Conservation (phyloP, 2,329 filamentous ascomycete genomes). For the Venturia effusa region DNA sequence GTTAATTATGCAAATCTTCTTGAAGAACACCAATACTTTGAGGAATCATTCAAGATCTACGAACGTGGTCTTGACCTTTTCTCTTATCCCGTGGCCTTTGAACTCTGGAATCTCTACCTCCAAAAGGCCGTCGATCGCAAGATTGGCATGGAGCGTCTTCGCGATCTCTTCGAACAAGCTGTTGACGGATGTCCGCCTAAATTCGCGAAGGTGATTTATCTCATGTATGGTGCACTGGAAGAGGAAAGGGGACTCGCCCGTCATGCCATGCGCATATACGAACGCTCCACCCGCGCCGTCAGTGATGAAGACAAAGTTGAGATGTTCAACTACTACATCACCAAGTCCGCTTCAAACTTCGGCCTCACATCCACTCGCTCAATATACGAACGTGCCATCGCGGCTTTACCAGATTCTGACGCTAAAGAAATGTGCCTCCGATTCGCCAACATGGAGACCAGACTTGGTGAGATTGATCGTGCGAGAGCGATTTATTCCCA, state of each 20-base stretch:
- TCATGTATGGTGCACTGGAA: conserved; percentile 97
- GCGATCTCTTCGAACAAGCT: conserved; percentile 94
- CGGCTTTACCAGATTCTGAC: conserved; percentile 83
- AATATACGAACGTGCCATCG: conserved; percentile 94
- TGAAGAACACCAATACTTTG: conserved; percentile 89
- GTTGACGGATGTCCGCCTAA: conserved; percentile 89
- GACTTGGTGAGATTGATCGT: conserved; percentile 86
- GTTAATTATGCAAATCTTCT: conserved; percentile 96
- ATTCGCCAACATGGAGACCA: conserved; percentile 92
- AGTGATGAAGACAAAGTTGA: conserved; percentile 88
- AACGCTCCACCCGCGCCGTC: conserved; percentile 88
- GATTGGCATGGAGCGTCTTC: conserved; percentile 85
- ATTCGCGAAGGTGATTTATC: conserved; percentile 89
- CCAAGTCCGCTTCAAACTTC: conserved; percentile 96
- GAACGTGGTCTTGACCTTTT: conserved; percentile 96
- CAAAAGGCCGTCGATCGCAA: conserved; percentile 95
- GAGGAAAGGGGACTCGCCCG: conserved; percentile 89
- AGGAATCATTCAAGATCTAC: conserved; percentile 96
- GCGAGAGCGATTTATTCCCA: conserved; percentile 94
- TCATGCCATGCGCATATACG: conserved; percentile 98
- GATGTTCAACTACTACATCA: conserved; percentile 99
- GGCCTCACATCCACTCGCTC: conserved; percentile 86
- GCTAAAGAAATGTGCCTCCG: conserved; percentile 98
- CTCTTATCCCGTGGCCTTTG: conserved; percentile 94
- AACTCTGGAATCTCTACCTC: conserved; percentile 96